Base-by-base conservation (phyloP, 1,139 yeast species). In the Tardiomyces blankii region DNA sequence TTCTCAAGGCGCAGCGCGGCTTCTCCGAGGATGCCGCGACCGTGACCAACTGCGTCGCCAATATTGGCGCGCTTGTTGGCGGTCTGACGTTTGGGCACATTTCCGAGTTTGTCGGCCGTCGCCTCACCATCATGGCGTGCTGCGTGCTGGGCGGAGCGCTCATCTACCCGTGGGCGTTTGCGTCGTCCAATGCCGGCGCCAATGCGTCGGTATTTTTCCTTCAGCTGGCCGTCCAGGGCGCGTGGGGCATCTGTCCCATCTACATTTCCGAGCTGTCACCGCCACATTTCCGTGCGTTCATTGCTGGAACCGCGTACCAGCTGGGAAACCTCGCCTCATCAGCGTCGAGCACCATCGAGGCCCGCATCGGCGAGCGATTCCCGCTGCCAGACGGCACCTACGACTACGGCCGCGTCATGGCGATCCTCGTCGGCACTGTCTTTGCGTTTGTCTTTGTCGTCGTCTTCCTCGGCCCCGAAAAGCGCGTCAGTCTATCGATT, bases 161-260 rank as follows among this genome's bases (percentile, higher is more conserved):
- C 56, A 71, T 78, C 46, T 80, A 80, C 55, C 87, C 87, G 42
- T 79, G 89, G 88, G 89, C 86, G 0, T 83, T 78, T 56, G 62
- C 73, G 38, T 51, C 56, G 13, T 54, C 60, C 43, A 70, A 70
- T 49, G 57, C 67, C 23, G 84, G 78, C 38, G 74, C 82, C 52
- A 80, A 83, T 57, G 93, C 91, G 6, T 82, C 85, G 48, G 91
- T 73, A 1, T 85, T 84, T 65, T 83, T 82, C 68, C 66, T 85
- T 56, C 95, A 86, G 64, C 77, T 80, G 58, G 79, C 79, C 54
- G 91, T 85, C 44, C 94, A 84, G 64, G 95, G 95, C 53, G 83
- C 87, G 14, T 86, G 94, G 88, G 93, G 94, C 55, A 84, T 83
- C 41, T 74, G 82, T 53, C 95, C 95, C 46, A 76, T 82, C 51